phyloP scores from a whole-genome alignment of 2,329 filamentous ascomycete species.

The Fusarium napiforme region DNA sequence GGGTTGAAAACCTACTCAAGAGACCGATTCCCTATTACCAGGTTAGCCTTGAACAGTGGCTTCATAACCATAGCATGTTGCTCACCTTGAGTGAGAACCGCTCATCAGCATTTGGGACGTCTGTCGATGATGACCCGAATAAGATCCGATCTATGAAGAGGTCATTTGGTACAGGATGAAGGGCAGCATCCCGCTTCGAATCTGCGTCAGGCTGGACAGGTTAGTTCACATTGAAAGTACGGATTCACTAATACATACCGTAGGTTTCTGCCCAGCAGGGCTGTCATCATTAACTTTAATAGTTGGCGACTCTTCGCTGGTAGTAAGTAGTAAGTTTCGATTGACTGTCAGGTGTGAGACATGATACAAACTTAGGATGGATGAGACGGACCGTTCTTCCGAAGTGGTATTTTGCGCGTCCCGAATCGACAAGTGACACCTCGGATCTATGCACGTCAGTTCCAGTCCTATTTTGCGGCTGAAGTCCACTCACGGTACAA shows the following conservation, averaged over 20 bases:
- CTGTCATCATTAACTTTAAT: not conserved
- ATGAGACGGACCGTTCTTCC: slow-evolving; percentile 25
- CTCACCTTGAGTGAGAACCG: slow-evolving; percentile 28
- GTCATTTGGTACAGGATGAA: not conserved
- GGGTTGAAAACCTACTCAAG: slow-evolving; percentile 5
- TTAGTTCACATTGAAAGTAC: rapidly evolving
- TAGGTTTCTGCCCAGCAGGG: rapidly evolving
- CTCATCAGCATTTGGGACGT: slow-evolving; percentile 4
- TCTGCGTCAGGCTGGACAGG: rapidly evolving
- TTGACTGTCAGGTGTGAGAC: not conserved
- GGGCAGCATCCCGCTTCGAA: not conserved
- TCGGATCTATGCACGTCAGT: slow-evolving; percentile 19
- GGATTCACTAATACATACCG: not conserved
- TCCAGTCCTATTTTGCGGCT: rapidly evolving
- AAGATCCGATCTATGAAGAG: slow-evolving; percentile 33
- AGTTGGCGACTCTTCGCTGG: rapidly evolving
- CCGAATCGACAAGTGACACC: slow-evolving; percentile 27
- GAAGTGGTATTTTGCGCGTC: slow-evolving; percentile 28
- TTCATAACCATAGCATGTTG: not conserved
- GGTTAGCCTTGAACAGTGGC: not conserved
- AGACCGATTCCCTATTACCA: slow-evolving; percentile 32
- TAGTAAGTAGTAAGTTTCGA: not conserved
- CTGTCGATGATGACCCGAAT: not conserved
- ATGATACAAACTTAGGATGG: not conserved
- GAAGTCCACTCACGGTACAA: slow-evolving; percentile 19